Conservation (phyloP, 129 eudicot species). For the Heracleum sosnowskyi region DNA sequence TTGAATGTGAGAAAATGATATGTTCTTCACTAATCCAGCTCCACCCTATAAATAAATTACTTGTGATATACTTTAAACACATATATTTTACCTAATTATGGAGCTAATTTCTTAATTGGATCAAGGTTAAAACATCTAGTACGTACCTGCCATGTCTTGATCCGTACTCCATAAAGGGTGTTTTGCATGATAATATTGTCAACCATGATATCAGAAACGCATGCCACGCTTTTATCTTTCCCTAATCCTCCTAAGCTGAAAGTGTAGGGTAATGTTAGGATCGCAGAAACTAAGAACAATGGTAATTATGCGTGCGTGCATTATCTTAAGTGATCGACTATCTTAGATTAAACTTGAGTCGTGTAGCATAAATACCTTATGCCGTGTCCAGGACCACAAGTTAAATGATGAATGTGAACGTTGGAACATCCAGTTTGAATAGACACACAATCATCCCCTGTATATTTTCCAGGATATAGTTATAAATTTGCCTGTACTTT, state of each 20-base stretch:
- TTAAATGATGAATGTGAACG: slow-evolving; percentile 61
- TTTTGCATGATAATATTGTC: slow-evolving; percentile 50
- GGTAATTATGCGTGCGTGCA: background rate
- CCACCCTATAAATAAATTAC: slow-evolving; percentile 39
- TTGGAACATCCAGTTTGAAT: slow-evolving; percentile 89
- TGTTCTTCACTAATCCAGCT: slow-evolving; percentile 62
- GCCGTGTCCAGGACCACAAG: slow-evolving; percentile 96
- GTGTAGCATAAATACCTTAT: too few species aligned
- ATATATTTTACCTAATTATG: background rate
- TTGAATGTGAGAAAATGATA: slow-evolving; percentile 63
- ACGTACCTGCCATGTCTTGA: slow-evolving; percentile 87
- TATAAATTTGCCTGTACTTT: too few species aligned
- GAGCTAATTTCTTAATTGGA: background rate
- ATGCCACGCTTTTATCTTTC: slow-evolving; percentile 62
- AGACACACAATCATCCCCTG: slow-evolving; percentile 95
- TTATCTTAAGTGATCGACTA: too few species aligned
- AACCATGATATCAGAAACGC: slow-evolving; percentile 62
- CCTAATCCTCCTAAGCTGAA: slow-evolving; percentile 89
- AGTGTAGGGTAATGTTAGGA: background rate
- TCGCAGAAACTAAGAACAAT: background rate
- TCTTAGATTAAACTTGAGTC: too few species aligned
- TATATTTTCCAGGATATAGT: background rate
- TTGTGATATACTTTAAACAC: background rate
- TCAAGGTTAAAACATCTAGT: background rate
- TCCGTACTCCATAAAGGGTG: slow-evolving; percentile 66